phyloP scores from a whole-genome alignment of 2,329 filamentous ascomycete species.

The Ophiocordyceps camponoti-leonardi region DNA sequence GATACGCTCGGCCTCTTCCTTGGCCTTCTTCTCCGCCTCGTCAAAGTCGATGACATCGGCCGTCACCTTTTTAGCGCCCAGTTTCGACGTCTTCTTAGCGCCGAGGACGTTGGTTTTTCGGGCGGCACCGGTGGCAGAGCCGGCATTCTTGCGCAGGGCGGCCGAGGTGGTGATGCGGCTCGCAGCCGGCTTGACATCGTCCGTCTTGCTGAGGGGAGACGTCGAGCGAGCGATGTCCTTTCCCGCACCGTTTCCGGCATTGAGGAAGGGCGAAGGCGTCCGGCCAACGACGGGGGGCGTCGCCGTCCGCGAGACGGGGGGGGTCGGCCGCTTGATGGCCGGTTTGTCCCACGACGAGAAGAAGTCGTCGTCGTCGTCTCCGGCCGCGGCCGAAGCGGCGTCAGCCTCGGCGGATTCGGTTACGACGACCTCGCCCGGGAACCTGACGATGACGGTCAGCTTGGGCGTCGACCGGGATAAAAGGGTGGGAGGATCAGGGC shows the following conservation, averaged over 20 bases:
- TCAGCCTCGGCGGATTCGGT: constrained; percentile 55
- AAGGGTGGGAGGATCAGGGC: not conserved
- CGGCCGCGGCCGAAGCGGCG: constrained; percentile 58
- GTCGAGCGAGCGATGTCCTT: constrained; percentile 62
- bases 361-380: constrained; percentile 85
- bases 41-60: constrained; percentile 83
- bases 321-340: constrained; percentile 87
- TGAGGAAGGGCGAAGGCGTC: constrained; percentile 81
- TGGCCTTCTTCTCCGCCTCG: constrained; percentile 90
- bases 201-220: constrained; percentile 58
- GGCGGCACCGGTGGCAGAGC: constrained; percentile 34
- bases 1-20: constrained; percentile 91
- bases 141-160: constrained; percentile 60
- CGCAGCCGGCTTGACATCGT: constrained; percentile 40
- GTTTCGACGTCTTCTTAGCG: constrained; percentile 67
- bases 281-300: constrained; percentile 71
- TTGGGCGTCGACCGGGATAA: not conserved
- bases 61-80: constrained; percentile 83
- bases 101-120: constrained; percentile 77
- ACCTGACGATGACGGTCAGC: constrained; percentile 32
- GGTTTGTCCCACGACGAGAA: constrained; percentile 99
- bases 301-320: constrained; percentile 74
- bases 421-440: constrained; percentile 71
- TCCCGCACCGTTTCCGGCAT: constrained; percentile 46
- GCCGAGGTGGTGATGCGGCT: constrained; percentile 62